Evolutionary conservation across 345 rosid species (phyloP).

Genomic region (Conringia planisiliqua): DNA sequence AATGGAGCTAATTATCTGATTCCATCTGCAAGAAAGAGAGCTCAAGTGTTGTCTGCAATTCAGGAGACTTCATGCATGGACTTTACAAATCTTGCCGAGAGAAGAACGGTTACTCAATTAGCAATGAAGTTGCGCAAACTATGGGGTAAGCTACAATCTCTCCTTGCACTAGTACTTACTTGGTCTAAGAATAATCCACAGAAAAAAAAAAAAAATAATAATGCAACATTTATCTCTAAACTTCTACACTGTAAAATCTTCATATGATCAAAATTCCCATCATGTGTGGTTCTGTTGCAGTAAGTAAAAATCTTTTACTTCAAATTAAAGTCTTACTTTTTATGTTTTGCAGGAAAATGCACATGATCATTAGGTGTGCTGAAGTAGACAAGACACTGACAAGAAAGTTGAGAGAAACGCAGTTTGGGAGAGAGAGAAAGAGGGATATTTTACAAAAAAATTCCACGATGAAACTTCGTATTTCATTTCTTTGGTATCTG

Average conservation of each 20-base stretch:
- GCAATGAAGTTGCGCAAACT: slow-evolving; percentile 63
- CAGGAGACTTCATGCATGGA: slow-evolving; percentile 72
- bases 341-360: neutral
- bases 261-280: neutral
- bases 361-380: slow-evolving; percentile 13
- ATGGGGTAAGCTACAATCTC: slow-evolving; percentile 61
- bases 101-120: slow-evolving; percentile 64
- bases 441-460: neutral
- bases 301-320: neutral
- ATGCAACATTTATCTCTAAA: neutral
- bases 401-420: neutral
- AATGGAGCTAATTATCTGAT: slow-evolving; percentile 66
- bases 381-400: slow-evolving; percentile 9
- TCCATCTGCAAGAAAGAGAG: slow-evolving; percentile 57
- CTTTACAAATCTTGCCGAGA: slow-evolving; percentile 58
- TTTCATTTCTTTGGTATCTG: too few species aligned
- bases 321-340: neutral
- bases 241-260: neutral
- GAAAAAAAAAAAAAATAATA: neutral
- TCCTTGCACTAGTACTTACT: neutral
- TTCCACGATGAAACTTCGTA: neutral
- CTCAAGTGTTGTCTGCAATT: slow-evolving; percentile 62
- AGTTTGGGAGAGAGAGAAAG: neutral
- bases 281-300: neutral
- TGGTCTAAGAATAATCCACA: neutral